Conservation (phyloP, 2,329 filamentous ascomycete genomes). For the Fusarium palustre region DNA sequence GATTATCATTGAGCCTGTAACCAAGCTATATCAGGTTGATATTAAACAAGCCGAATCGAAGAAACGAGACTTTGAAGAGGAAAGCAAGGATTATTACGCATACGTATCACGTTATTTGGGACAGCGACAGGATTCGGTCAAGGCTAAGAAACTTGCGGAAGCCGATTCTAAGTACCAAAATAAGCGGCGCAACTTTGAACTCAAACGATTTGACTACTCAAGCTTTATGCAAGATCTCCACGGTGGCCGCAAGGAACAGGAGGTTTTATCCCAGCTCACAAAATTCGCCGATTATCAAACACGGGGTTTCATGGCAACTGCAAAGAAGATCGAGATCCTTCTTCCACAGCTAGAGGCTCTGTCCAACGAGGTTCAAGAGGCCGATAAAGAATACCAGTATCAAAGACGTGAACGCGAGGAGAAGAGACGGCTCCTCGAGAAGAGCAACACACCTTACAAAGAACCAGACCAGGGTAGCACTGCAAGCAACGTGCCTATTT, state of each 20-base stretch:
- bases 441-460: conserved; percentile 79
- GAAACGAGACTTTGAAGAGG: conserved; percentile 97
- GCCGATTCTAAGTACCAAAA: conserved; percentile 96
- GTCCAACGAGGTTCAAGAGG: conserved; percentile 87
- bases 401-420: conserved; percentile 95
- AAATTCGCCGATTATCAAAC: conserved; percentile 94
- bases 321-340: conserved; percentile 88
- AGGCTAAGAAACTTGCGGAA: conserved; percentile 95
- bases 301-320: conserved; percentile 80
- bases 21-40: conserved; percentile 90
- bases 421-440: conserved; percentile 89
- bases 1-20: conserved; percentile 93
- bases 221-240: conserved; percentile 99
- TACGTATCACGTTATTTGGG: conserved; percentile 97
- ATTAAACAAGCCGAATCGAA: conserved; percentile 98
- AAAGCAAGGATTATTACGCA: conserved; percentile 97
- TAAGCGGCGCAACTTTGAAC: conserved; percentile 93
- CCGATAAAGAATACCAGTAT: conserved; percentile 96
- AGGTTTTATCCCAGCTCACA: conserved; percentile 93
- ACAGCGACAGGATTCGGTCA: conserved; percentile 93
- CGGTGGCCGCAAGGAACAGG: conserved; percentile 97
- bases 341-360: conserved; percentile 91
- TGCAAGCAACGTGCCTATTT: conserved; percentile 50
- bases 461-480: conserved; percentile 73
- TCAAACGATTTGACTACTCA: conserved; percentile 98